These are phyloP conservation scores for Erodium trifolium DNA, from an alignment of 441 rosid genomes.

Conservation along the genomic window DNA sequence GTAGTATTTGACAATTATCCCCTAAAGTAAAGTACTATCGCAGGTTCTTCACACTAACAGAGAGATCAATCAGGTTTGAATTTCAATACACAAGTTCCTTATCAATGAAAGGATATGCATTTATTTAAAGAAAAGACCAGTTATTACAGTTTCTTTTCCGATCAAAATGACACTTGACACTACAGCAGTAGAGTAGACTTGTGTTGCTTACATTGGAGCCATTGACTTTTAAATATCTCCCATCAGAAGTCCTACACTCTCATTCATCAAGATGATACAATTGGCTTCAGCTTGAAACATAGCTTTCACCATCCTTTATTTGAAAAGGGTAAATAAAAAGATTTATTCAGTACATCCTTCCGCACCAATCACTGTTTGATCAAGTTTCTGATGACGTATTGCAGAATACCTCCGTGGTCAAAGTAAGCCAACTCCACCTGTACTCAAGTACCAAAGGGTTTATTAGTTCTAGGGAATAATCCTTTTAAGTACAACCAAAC, in stretches of 20 bases:
- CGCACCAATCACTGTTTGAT: slow-evolving; percentile 33
- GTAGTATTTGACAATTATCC: no score
- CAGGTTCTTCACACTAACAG: no score
- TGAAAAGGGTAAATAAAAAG: neutral
- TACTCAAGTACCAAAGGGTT: slow-evolving; percentile 10
- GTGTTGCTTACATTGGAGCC: neutral
- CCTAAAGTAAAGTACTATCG: no score
- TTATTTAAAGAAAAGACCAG: no score
- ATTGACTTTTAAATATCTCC: neutral
- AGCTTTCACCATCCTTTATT: neutral
- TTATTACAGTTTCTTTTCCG: no score
- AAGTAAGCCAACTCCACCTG: slow-evolving; percentile 87
- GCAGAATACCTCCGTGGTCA: slow-evolving; percentile 84
- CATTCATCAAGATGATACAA: neutral
- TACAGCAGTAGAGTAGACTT: no score
- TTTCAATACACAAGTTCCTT: no score
- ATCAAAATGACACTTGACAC: no score
- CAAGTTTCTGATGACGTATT: slow-evolving; percentile 74
- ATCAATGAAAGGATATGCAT: no score
- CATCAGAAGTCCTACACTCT: neutral
- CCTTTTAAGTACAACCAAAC: neutral
- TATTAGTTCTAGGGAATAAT: slow-evolving; percentile 5
- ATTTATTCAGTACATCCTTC: neutral
- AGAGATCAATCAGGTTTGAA: no score
- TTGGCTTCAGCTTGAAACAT: neutral